A percentile compares a stretch with the other conserved stretches of the same genome.
phyloP scores from a whole-genome alignment of 331 rosid genomes.

The Stylosanthes scabra region DNA sequence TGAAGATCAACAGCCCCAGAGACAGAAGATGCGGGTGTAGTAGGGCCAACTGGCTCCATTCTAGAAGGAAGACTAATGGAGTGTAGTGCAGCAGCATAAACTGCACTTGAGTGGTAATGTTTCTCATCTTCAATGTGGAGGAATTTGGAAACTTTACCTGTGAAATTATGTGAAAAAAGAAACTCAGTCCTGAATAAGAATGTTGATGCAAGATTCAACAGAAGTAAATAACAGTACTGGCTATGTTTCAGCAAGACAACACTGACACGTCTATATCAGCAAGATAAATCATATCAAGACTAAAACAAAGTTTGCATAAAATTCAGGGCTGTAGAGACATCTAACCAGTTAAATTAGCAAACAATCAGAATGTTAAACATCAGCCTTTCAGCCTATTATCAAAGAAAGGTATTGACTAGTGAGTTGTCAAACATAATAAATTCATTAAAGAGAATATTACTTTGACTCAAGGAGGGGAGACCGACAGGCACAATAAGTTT shows the following conservation, averaged over 20 bases:
- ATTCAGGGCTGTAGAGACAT: constrained; percentile 14
- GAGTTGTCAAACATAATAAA: constrained; percentile 15
- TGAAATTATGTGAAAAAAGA: constrained; percentile 35
- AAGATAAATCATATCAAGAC: background rate
- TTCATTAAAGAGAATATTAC: constrained; percentile 50
- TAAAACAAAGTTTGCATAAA: constrained; percentile 17
- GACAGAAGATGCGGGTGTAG: constrained; percentile 52
- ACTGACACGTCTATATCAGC: constrained; percentile 8
- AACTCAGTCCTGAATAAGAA: constrained; percentile 29
- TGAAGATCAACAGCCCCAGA: constrained; percentile 76
- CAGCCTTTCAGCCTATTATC: constrained; percentile 19
- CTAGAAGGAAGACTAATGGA: constrained; percentile 83
- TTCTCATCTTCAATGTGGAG: constrained; percentile 68
- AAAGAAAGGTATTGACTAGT: constrained; percentile 9
- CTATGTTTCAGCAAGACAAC: constrained; percentile 30
- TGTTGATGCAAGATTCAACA: constrained; percentile 14
- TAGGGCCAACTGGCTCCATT: constrained; percentile 75
- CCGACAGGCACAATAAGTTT: constrained; percentile 83
- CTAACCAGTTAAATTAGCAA: constrained; percentile 16
- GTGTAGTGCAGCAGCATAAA: constrained; percentile 83
- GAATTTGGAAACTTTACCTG: constrained; percentile 75
- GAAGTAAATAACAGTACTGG: constrained; percentile 19
- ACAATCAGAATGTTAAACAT: constrained; percentile 29
- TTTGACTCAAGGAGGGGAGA: constrained; percentile 68
- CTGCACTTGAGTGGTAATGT: constrained; percentile 86